Base-by-base conservation (phyloP, 2,329 filamentous ascomycete genomes). In the Pseudogymnoascus sp. region DNA sequence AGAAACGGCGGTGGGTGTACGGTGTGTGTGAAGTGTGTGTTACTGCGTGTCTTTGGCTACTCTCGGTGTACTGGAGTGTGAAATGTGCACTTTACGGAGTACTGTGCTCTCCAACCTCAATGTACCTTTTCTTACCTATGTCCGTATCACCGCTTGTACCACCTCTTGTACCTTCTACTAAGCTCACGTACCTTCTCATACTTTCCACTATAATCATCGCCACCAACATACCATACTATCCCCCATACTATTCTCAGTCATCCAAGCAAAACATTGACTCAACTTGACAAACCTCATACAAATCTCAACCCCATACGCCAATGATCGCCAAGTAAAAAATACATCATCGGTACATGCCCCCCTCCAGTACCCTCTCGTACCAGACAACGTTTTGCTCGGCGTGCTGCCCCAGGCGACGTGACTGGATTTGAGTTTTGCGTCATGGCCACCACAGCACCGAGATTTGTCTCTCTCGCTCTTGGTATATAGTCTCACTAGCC, bases 351-450 rank as follows among this genome's bases (percentile, higher is more conserved):
- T 48, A 48, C 43, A 6, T 48, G 43, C 43, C 43, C 43, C 43
- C 43, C 43, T 48, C 43, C 43, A 48, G 21, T 48, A 48, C 43
- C 43, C 43, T 48, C 43, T 25, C 43, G 43, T 48, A 48, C 43
- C 43, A 48, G 43, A 48, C 43, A 48, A 25, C 21, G 43, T 23
- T 48, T 48, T 48, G 11, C 43, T 48, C 43, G 43, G 43, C 43
- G 43, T 48, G 43, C 19, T 48, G 43, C 10, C 43, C 11, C 21
- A 48, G 43, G 11, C 43, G 43, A 48, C 43, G 43, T 48, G 43
- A 48, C 43, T 25, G 43, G 43, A 48, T 48, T 48, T 48, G 43
- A 48, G 43, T 48, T 48, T 48, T 48, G 43, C 43, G 43, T 48
- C 43, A 48, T 48, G 43, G 43, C 43, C 43, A 31, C 43, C 43